Evolutionary conservation across 208 protist species (phyloP).

Genomic region (Phytomonas serpens): DNA sequence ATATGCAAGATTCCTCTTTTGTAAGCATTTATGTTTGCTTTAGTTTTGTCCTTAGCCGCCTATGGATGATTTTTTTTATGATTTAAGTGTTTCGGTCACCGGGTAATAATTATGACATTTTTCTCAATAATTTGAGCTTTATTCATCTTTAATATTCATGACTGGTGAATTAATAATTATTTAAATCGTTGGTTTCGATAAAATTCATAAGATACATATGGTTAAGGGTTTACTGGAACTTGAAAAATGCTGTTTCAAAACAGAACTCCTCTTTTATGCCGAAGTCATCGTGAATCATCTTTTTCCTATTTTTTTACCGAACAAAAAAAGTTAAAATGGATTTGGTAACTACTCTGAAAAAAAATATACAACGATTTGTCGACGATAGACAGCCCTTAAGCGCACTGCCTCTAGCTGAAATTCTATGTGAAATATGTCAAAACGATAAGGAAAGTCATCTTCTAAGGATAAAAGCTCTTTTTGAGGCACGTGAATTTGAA

Average conservation of each 20-base stretch:
- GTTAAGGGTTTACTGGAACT: neutral
- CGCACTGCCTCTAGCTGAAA: slow-evolving; percentile 53
- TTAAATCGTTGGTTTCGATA: neutral
- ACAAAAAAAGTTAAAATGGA: slow-evolving; percentile 12
- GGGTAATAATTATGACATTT: too few species aligned
- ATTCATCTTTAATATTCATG: neutral
- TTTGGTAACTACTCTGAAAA: slow-evolving; percentile 8
- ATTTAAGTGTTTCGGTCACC: too few species aligned
- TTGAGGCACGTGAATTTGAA: slow-evolving; percentile 61
- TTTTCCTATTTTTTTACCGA: neutral
- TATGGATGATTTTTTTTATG: too few species aligned
- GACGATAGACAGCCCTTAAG: slow-evolving; percentile 48
- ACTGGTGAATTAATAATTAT: neutral
- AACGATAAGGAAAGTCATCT: slow-evolving; percentile 22
- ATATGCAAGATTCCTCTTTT: too few species aligned
- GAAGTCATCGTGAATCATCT: neutral
- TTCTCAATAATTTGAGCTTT: neutral
- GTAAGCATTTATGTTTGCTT: too few species aligned
- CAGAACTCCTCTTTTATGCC: neutral
- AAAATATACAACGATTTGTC: slow-evolving; percentile 28
- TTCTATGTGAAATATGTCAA: slow-evolving; percentile 41
- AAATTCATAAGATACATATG: neutral
- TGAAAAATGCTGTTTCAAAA: neutral
- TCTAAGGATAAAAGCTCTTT: slow-evolving; percentile 42
- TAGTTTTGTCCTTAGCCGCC: too few species aligned